Base-by-base conservation (phyloP, 495 filamentous ascomycete genomes). In the Cercophora samala region DNA sequence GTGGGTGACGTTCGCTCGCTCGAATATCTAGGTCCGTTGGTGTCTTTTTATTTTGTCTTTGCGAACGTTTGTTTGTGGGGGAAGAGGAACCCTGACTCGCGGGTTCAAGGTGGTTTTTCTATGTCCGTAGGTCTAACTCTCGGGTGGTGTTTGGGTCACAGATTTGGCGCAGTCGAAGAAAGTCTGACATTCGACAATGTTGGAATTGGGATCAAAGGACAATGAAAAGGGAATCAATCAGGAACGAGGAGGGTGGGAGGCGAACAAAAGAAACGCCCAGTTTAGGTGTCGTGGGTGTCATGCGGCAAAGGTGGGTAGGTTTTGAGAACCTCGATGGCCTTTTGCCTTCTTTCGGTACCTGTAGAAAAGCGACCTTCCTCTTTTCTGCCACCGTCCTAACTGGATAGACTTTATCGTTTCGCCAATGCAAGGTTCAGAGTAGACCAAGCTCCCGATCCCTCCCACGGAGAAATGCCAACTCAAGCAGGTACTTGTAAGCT, bases 311-410 rank as follows among this genome's bases (percentile, higher is more conserved):
- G 53, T 56, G 53, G 22, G n/a, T 23, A 56, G 26, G 18, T 4
- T 51, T 51, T 64, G 62, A 64, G 62, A 64, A 64, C 62, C 62
- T 64, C 62, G 51, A 64, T 64, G 62, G 62, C 51, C 26, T 8
- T 25, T 13, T 15, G 37, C 58, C 26, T 60, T 60, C 22, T 32
- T 18, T 37, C 26, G 25, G 22, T 58, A 46, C 37, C 2, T 46
- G 37, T 6, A 5, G 13, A 46, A 46, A 46, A 46, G 9, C 37
- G 37, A 46, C 37, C 37, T 46, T 46, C 37, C 37, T 46, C 37
- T 46, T 46, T 18, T 46, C 37, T 46, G 9, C 8, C 29, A 4
- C 29, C 29, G 29, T 32, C 29, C 29, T 32, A 32, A 17, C 4
- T 58, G 51, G 22, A n/a, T 17, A 58, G 55, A 58, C 8, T 18